Evolutionary conservation across 1,139 yeast genomes (phyloP), one percentile per base, ranked within the genome.

Genomic region (Pichia sp.): DNA sequence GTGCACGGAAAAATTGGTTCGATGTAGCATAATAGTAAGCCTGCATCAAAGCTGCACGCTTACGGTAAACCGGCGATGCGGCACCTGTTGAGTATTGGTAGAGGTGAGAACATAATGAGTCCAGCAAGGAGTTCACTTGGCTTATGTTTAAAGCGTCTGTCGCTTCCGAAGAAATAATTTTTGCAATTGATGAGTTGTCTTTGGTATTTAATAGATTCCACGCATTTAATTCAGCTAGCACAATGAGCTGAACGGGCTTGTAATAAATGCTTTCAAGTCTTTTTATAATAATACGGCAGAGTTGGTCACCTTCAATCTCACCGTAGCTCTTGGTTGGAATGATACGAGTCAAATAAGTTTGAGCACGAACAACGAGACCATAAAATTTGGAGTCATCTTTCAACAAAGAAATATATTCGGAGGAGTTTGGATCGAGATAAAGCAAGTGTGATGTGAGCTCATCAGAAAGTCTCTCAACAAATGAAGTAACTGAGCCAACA

Each of bases 231-330:
- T 93, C 99, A 61, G 82, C 79, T 56, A 83, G 78, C 54, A 75
- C 73, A 60, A 90, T 85, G 62, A 93, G 83, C 62, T 81, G 82
- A 56, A 81, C 80, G 50, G 97, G 95, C 76, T 95, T 95, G 81
- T 85, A 95, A 76, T 95, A 93, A 54, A 93, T 79, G 73, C 89
- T 97, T 66, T 93, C 97, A 67, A 95, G 76, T 75, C 99, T 84
- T 71, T 95, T 87, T 57, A 85, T 77, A 52, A 90, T 78, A 54
- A 90, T 79, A 71, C 98, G 84, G 54, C 92, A 82, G 64, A 86
- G 75, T 67, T 84, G 87, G 60, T 80, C 85, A 60, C 81, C 80
- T 59, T 77, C 70, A 26, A 75, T 67, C 50, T 70, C 70, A 30
- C 68, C 56, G 62, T 75, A 74, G 49, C 73, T 72, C 11, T 67